These are phyloP conservation scores for Apophysomyces sp. DNA, from an alignment of 371 early-diverging fungal species.

Conservation along the genomic window DNA sequence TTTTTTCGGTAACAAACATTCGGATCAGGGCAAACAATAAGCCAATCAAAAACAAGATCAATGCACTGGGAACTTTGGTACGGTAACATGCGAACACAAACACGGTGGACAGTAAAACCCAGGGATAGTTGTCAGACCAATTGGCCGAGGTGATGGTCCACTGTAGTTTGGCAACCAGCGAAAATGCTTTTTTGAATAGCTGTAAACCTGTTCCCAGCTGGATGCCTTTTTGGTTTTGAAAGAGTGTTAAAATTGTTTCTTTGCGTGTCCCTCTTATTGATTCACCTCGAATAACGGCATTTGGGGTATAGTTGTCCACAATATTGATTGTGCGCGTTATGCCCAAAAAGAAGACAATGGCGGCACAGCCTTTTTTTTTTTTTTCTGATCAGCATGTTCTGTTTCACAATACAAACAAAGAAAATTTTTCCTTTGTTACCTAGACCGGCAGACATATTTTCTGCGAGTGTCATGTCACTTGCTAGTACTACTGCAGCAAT, in stretches of 20 bases:
- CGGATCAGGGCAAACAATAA: slow-evolving; percentile 66
- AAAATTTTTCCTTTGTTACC: slow-evolving; percentile 15
- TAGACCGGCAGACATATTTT: slow-evolving; percentile 78
- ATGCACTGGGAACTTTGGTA: slow-evolving; percentile 69
- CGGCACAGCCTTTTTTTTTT: slow-evolving; percentile 23
- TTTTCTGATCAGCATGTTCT: background rate
- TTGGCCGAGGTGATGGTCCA: slow-evolving; percentile 32
- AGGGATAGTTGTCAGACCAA: slow-evolving; percentile 80
- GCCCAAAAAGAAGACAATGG: slow-evolving; percentile 68
- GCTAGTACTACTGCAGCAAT: slow-evolving; percentile 84
- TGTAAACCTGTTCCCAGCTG: slow-evolving; percentile 86
- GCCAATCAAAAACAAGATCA: slow-evolving; percentile 76
- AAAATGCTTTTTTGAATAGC: slow-evolving; percentile 73
- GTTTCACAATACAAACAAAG: background rate
- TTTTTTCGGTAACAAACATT: slow-evolving; percentile 32
- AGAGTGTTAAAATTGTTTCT: background rate
- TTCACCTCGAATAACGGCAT: slow-evolving; percentile 75
- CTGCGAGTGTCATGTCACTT: slow-evolving; percentile 62
- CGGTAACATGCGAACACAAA: slow-evolving; percentile 71
- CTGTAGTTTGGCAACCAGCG: slow-evolving; percentile 37
- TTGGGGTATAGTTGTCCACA: slow-evolving; percentile 73
- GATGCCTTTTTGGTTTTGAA: slow-evolving; percentile 39
- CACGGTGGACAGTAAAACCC: slow-evolving; percentile 68
- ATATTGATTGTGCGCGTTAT: slow-evolving; percentile 70
- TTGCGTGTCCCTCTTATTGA: too few species aligned